phyloP scores from a whole-genome alignment of 2,329 filamentous ascomycete genomes.

The Fusarium haematococcum region DNA sequence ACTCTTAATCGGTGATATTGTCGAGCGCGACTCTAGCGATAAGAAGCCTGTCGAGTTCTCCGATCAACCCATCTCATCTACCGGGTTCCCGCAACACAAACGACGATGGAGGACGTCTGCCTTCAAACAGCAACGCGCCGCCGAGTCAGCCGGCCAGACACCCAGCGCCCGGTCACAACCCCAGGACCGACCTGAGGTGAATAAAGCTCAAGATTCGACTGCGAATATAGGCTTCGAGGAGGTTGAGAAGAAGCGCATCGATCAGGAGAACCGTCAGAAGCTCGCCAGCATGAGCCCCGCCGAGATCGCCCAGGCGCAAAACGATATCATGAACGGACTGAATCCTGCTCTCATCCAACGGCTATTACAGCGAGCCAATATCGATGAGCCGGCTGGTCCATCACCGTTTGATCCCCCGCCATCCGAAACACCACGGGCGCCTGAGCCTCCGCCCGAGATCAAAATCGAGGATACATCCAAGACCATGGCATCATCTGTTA shows the following conservation, averaged over 20 bases:
- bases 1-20: slow-evolving; percentile 79
- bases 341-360: slow-evolving; percentile 81
- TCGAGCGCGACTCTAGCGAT: slow-evolving; percentile 74
- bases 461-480: slow-evolving; percentile 50
- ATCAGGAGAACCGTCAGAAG: slow-evolving; percentile 81
- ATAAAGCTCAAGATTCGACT: neutral
- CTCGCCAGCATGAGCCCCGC: slow-evolving; percentile 82
- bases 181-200: neutral
- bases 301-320: slow-evolving; percentile 84
- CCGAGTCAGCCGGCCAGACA: slow-evolving; percentile 28
- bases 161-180: slow-evolving; percentile 7
- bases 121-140: slow-evolving; percentile 74
- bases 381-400: slow-evolving; percentile 69
- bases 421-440: slow-evolving; percentile 21
- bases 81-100: slow-evolving; percentile 91
- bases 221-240: slow-evolving; percentile 50
- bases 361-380: slow-evolving; percentile 79
- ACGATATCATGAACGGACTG: slow-evolving; percentile 83
- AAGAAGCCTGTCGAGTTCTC: slow-evolving; percentile 72
- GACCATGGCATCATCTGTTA: slow-evolving; percentile 5
- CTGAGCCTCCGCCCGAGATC: slow-evolving; percentile 46
- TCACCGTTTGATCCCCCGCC: slow-evolving; percentile 57
- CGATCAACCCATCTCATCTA: slow-evolving; percentile 57
- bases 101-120: slow-evolving; percentile 79
- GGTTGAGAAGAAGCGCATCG: slow-evolving; percentile 78